A percentile compares a stretch with the other conserved stretches of the same genome.
Evolutionary conservation across 352 stramenopile genomes (phyloP).

Genomic region (Saprolegnia parasitica): DNA sequence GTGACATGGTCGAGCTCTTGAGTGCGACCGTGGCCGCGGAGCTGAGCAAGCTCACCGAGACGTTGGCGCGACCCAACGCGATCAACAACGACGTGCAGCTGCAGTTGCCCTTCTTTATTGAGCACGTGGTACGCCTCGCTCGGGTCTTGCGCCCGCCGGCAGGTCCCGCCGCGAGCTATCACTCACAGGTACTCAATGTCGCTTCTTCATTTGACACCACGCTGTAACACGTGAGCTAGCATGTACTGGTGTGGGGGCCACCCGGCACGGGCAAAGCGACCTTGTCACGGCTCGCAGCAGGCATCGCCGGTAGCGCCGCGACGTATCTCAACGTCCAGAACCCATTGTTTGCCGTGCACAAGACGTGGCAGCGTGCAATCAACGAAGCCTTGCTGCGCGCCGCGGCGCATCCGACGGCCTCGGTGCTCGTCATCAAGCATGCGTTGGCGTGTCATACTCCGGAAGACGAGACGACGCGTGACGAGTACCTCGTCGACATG

Average conservation of each 20-base stretch:
- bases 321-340: constrained; percentile 34
- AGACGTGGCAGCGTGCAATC: constrained; percentile 39
- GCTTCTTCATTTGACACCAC: no score
- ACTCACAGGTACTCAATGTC: constrained; percentile 9
- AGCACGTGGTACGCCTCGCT: constrained; percentile 48
- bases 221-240: constrained; percentile 27
- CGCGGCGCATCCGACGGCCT: constrained; percentile 36
- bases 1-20: background rate
- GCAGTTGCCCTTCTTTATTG: constrained; percentile 39
- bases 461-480: constrained; percentile 20
- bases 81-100: constrained; percentile 31
- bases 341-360: background rate
- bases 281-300: constrained; percentile 47
- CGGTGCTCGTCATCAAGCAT: constrained; percentile 65
- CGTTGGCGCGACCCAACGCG: background rate
- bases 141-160: constrained; percentile 41
- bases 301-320: constrained; percentile 44
- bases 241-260: constrained; percentile 46
- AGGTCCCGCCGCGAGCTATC: background rate
- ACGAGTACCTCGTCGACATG: constrained; percentile 40
- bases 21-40: background rate
- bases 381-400: constrained; percentile 43
- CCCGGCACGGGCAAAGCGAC: constrained; percentile 48
- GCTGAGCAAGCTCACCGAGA: constrained; percentile 20
- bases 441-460: constrained; percentile 24